Percentiles rank a stretch among this genome's conserved stretches.
Conservation (phyloP, 805 yeast species). For the Sungouiozyma intestinalis region DNA sequence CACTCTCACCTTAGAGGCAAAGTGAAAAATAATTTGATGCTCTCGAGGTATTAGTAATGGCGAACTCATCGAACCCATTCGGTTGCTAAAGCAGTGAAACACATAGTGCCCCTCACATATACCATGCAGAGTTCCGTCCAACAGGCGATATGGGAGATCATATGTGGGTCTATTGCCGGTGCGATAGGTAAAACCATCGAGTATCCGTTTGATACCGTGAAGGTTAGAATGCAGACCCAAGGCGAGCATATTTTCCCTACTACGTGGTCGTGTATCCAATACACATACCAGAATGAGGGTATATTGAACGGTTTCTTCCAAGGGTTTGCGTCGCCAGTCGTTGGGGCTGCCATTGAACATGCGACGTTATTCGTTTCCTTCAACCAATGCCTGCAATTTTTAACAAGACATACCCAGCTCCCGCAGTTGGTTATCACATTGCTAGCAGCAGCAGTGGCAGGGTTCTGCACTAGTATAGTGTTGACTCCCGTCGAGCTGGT, state of each 20-base stretch:
- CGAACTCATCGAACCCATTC: too few species aligned
- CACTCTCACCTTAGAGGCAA: too few species aligned
- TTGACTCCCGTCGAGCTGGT: slow-evolving; percentile 84
- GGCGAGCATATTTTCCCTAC: slow-evolving; percentile 46
- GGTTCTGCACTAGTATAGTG: slow-evolving; percentile 70
- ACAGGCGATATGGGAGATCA: slow-evolving; percentile 26
- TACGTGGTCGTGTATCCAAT: slow-evolving; percentile 53
- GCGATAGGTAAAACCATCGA: slow-evolving; percentile 76
- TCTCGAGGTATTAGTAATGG: too few species aligned
- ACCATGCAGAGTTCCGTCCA: background rate
- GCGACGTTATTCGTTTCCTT: slow-evolving; percentile 69
- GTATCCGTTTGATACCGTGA: slow-evolving; percentile 87
- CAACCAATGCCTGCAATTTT: slow-evolving; percentile 35
- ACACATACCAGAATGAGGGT: slow-evolving; percentile 63
- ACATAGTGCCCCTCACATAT: background rate
- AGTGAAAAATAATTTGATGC: too few species aligned
- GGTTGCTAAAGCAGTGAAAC: too few species aligned
- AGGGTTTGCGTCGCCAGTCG: slow-evolving; percentile 67
- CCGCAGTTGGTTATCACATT: slow-evolving; percentile 38
- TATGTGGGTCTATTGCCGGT: slow-evolving; percentile 48
- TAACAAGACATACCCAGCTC: slow-evolving; percentile 21
- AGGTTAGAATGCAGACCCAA: slow-evolving; percentile 77
- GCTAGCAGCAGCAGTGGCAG: slow-evolving; percentile 70
- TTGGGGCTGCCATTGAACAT: slow-evolving; percentile 87
- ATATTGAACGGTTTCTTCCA: slow-evolving; percentile 59